phyloP scores from a whole-genome alignment of 2,329 filamentous ascomycete genomes.

The Teratosphaeria epicoccoides region DNA sequence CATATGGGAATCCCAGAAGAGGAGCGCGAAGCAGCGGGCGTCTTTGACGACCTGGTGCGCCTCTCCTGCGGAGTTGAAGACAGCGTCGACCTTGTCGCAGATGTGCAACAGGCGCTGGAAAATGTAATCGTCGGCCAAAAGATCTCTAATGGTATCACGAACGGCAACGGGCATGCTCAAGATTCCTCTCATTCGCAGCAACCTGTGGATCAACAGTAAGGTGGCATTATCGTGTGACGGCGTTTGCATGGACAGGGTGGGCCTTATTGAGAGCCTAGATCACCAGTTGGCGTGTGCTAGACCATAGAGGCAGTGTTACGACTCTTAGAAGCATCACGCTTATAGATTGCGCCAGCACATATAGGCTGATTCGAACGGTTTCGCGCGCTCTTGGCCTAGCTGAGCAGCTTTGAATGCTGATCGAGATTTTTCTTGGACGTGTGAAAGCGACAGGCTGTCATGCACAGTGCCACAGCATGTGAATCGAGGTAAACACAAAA shows the following conservation, averaged over 20 bases:
- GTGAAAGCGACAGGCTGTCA: background rate
- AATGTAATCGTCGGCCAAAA: constrained; percentile 52
- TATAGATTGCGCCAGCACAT: background rate
- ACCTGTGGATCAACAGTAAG: background rate
- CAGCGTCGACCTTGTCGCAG: constrained; percentile 66
- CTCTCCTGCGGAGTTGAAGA: constrained; percentile 94
- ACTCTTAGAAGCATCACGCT: background rate
- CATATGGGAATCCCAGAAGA: constrained; percentile 89
- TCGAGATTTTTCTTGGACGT: too few relatives aligned
- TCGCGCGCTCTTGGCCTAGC: background rate
- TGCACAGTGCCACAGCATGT: background rate
- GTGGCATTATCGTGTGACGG: background rate
- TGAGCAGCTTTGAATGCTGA: too few relatives aligned
- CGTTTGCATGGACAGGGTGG: background rate
- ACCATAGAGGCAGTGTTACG: background rate
- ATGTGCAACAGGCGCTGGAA: constrained; percentile 75
- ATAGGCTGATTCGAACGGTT: background rate
- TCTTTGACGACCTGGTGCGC: constrained; percentile 88
- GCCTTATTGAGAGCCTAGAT: too few relatives aligned
- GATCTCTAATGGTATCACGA: constrained; percentile 31
- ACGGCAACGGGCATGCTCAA: constrained; percentile 12
- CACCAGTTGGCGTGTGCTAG: too few relatives aligned
- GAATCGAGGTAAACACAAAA: background rate
- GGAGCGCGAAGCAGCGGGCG: constrained; percentile 81
- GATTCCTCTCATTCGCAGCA: background rate